phyloP scores from a whole-genome alignment of 1,139 yeast species.

The Candida dubliniensis region DNA sequence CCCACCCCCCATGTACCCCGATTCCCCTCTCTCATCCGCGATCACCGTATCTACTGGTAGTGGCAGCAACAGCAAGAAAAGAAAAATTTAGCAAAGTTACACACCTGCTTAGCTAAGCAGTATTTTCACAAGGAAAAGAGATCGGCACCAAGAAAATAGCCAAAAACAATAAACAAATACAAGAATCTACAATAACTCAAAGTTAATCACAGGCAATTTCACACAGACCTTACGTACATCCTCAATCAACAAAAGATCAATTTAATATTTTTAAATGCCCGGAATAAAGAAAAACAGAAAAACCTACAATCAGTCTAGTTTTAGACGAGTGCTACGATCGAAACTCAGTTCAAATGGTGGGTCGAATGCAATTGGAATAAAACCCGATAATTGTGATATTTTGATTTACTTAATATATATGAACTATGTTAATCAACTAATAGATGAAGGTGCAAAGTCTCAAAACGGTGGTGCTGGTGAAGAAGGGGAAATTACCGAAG shows the following conservation, averaged over 20 bases:
- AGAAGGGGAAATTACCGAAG: conserved; percentile 13
- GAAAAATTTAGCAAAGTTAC: no score
- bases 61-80: no score
- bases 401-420: conserved; percentile 50
- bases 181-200: no score
- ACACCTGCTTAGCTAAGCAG: no score
- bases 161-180: no score
- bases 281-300: conserved; percentile 15
- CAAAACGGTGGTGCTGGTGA: conserved; percentile 10
- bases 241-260: neutral
- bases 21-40: no score
- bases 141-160: no score
- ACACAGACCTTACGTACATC: neutral
- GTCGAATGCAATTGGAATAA: conserved; percentile 14
- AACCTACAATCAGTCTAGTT: conserved; percentile 22
- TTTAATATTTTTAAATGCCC: conserved; percentile 3
- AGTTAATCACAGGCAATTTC: neutral
- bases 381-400: conserved; percentile 43
- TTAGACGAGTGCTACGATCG: conserved; percentile 16
- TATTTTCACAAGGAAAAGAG: no score
- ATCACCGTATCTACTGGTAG: no score
- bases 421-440: conserved; percentile 42
- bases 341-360: conserved; percentile 10
- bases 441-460: conserved; percentile 16
- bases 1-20: no score